Evolutionary conservation across 2,329 filamentous ascomycete species (phyloP), one percentile per base, ranked within the genome.

Genomic region (Penicillium sp.): DNA sequence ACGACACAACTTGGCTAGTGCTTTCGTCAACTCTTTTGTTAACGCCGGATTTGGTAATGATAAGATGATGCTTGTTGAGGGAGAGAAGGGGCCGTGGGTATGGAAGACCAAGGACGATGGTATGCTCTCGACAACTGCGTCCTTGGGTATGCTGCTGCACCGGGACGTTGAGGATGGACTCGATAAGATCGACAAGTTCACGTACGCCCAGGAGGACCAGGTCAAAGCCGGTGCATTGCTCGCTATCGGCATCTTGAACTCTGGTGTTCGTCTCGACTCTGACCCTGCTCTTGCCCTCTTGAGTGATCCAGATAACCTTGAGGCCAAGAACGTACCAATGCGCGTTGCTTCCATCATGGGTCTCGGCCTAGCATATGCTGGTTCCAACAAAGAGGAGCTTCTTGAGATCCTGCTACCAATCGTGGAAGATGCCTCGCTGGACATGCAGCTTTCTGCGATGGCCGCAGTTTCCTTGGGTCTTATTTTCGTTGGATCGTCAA

Each of bases 91-190:
- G 70, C 91, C 90, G 65, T 99, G 95, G 94, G 92, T 99, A 4
- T 99, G 93, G 92, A 99, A 98, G 83, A 98, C 96, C 22, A 99
- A 99, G 80, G 93, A 96, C 45, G 93, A 97, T 72, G 95, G 95
- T 65, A 97, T 97, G 93, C 85, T 97, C 79, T 98, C 95, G 1
- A 97, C 94, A 0, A 91, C 96, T 42, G 96, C 96, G 4, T 98
- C 95, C 0, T 81, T 97, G 68, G 95, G 95, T 73, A 94, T 95
- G 71, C 83, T 99, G 19, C 83, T 97, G 74, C 86, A 96, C 72
- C 97, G 95, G 91, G 94, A 99, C 73, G 89, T 97, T 25, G 94
- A 98, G 72, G 89, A 87, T 67, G 95, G 94, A 58, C 82, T 99
- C 57, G 92, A 97, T 76, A 94, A 93, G 79, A 93, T 98, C 70